Evolutionary conservation across 202 grass and related monocot species (phyloP), one percentile per base, ranked within the genome.

Genomic region (Brachypodium distachyon): DNA sequence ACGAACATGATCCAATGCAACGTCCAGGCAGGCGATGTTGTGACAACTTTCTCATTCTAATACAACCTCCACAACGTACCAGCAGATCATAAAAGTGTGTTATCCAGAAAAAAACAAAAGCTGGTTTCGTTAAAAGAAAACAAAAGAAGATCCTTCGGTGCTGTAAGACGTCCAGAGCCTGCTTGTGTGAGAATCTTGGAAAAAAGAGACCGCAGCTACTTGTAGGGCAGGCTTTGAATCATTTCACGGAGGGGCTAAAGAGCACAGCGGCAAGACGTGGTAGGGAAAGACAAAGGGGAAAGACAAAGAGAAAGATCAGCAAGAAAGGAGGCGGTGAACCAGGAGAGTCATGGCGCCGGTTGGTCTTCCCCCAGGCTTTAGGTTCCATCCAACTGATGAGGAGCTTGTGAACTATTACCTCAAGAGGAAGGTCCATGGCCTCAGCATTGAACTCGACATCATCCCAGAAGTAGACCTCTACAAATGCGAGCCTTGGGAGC

Each of bases 381-480:
- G 94, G 86, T 97, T 97, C 63, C 94, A 97, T 72, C 94, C 94
- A 31, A 97, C 94, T 32, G 94, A 97, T 51, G 94, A 97, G 79
- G 94, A 97, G 83, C 94, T 97, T 74, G 90, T 97, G 76, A 97
- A 97, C 70, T 97, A 93, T 53, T 97, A 97, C 75, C 93, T 97
- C 69, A 97, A 97, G 93, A 89, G 90, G 87, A 97, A 97, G 83
- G 92, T 97, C 65, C 94, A 97, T 79, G 94, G 94, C 28, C 90
- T 85, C 57, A 97, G 82, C 82, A 97, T 93, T 33, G 90, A 97
- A 61, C 90, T 97, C 23, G 94, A 97, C 80, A 97, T 97, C 82
- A 97, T 97, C 52, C 94, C 94, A 14, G 90, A 97, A 79, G 85
- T 97, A 60, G 93, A 93, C 59, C 86, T 97, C 70, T 97, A 97